Conservation (phyloP, 495 filamentous ascomycete species). For the Tuber melanosporum region DNA sequence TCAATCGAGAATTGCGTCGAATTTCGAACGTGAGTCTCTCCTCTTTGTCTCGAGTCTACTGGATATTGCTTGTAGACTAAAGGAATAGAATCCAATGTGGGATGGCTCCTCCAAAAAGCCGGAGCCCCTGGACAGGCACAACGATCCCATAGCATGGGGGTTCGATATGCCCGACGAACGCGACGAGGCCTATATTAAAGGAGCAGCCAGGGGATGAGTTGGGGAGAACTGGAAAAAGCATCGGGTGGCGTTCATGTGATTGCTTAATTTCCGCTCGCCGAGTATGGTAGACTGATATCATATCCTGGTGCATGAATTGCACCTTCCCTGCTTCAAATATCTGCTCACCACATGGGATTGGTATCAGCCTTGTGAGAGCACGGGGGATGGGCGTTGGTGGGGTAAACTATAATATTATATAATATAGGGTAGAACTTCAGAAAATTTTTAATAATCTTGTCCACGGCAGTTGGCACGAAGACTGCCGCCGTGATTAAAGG, state of each 20-base stretch:
- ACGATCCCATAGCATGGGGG: constrained; percentile 50
- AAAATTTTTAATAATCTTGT: background rate
- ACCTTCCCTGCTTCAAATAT: background rate
- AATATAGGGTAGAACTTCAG: background rate
- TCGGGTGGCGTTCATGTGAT: background rate
- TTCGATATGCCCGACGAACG: constrained; percentile 51
- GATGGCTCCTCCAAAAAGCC: constrained; percentile 48
- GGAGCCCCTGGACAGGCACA: constrained; percentile 49
- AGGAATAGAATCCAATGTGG: constrained; percentile 47
- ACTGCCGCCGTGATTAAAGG: background rate
- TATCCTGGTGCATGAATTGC: background rate
- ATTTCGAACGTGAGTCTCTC: constrained; percentile 47
- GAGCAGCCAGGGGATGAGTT: constrained; percentile 47
- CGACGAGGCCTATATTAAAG: constrained; percentile 47
- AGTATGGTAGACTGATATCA: background rate
- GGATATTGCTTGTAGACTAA: constrained; percentile 4
- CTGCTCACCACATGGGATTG: background rate
- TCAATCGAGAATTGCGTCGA: constrained; percentile 52
- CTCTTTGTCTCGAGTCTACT: background rate
- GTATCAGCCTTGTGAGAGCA: background rate
- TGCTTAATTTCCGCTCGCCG: background rate
- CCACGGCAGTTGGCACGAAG: background rate
- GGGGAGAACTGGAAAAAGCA: constrained; percentile 43
- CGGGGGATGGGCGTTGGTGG: background rate
- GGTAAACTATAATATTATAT: background rate